phyloP scores from a whole-genome alignment of 495 filamentous ascomycete genomes.

The Tuber umbilicatum region DNA sequence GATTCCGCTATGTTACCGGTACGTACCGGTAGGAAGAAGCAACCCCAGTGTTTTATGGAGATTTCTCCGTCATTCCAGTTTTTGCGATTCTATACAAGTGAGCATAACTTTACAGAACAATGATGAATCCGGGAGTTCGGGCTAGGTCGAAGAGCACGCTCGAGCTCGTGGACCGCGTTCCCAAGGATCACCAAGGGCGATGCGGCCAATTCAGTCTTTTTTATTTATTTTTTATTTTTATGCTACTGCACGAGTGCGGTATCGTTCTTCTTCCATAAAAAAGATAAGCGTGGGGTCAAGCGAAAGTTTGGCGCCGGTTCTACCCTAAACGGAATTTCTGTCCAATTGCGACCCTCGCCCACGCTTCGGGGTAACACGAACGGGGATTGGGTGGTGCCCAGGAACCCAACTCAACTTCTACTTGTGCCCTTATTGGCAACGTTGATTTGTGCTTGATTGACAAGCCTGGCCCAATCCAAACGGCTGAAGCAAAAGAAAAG shows the following conservation, averaged over 20 bases:
- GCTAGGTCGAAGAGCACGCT: slow-evolving; percentile 19
- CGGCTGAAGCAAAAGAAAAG: neutral
- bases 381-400: slow-evolving; percentile 17
- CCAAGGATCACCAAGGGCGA: slow-evolving; percentile 26
- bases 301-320: slow-evolving; percentile 12
- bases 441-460: neutral
- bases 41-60: neutral
- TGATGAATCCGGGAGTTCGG: neutral
- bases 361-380: slow-evolving; percentile 19
- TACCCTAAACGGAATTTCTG: neutral
- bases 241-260: too few relatives aligned
- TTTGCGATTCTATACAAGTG: neutral
- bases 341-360: slow-evolving; percentile 23
- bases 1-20: too few relatives aligned
- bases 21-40: too few relatives aligned
- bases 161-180: slow-evolving; percentile 20
- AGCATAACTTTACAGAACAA: neutral
- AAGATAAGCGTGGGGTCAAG: slow-evolving; percentile 2
- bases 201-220: slow-evolving; percentile 11
- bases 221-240: slow-evolving; percentile 5
- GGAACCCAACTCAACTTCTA: slow-evolving; percentile 7
- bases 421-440: neutral
- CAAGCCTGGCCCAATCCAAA: neutral
- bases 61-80: too few relatives aligned
- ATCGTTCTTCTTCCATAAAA: neutral